phyloP scores from a whole-genome alignment of 176 grass and related monocot genomes.

The Bromus sterilis region DNA sequence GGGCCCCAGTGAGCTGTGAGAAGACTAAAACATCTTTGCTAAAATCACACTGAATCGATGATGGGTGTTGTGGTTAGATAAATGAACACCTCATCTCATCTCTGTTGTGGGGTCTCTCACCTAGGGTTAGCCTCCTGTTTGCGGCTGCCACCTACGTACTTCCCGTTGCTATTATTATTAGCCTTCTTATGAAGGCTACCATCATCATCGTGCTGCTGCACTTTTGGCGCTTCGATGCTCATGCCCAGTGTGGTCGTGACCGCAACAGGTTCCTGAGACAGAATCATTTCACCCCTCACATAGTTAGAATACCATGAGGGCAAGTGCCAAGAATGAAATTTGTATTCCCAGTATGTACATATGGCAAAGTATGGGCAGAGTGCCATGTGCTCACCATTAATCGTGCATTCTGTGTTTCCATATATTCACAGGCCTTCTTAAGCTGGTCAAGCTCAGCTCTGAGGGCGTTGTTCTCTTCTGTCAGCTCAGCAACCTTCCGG shows the following conservation, averaged over 20 bases:
- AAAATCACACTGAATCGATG: constrained; percentile 38
- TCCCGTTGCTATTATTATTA: constrained; percentile 47
- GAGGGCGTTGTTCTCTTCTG: constrained; percentile 50
- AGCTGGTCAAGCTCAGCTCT: constrained; percentile 53
- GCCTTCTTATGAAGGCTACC: constrained; percentile 37
- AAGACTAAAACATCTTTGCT: constrained; percentile 45
- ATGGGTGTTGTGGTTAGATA: constrained; percentile 70
- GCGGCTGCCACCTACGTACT: constrained; percentile 19
- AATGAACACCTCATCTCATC: constrained; percentile 65
- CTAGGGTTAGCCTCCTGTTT: constrained; percentile 54
- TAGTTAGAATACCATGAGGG: background rate
- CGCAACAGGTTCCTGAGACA: constrained; percentile 15
- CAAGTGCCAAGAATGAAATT: background rate
- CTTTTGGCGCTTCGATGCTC: constrained; percentile 37
- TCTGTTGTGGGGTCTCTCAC: constrained; percentile 33
- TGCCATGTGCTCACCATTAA: constrained; percentile 40
- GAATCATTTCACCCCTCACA: constrained; percentile 28
- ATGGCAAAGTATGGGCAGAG: background rate
- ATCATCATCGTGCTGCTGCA: constrained; percentile 16
- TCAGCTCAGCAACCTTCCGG: constrained; percentile 55
- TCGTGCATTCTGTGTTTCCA: constrained; percentile 55
- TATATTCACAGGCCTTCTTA: constrained; percentile 59
- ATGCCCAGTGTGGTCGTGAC: constrained; percentile 40
- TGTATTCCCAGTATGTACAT: background rate
- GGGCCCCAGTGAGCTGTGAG: constrained; percentile 43